A percentile compares a stretch with the other conserved stretches of the same genome.
These are phyloP conservation scores for Meredithiella fracta DNA, from an alignment of 2,329 filamentous ascomycete genomes.

Conservation along the genomic window DNA sequence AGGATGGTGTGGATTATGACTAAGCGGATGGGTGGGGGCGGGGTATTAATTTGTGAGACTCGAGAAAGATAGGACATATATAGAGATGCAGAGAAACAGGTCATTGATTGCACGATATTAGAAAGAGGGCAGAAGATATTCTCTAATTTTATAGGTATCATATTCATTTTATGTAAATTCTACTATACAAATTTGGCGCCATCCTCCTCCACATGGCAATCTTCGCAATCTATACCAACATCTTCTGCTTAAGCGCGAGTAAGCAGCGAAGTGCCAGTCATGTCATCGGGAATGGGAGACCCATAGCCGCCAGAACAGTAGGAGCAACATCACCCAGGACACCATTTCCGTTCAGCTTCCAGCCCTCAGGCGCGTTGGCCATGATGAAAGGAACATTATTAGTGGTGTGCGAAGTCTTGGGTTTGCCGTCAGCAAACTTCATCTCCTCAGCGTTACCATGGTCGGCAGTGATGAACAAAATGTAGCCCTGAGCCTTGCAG, in stretches of 20 bases:
- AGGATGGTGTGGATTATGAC: no score
- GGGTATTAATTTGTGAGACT: conserved; percentile 3
- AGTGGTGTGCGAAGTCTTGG: conserved; percentile 94
- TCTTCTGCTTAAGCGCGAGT: conserved; percentile 22
- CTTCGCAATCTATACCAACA: not conserved
- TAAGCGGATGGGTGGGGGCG: not conserved
- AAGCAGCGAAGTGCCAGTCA: conserved; percentile 75
- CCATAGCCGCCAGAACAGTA: conserved; percentile 84
- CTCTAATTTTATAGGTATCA: conserved; percentile 4
- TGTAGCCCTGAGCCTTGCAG: conserved; percentile 84
- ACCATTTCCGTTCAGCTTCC: conserved; percentile 56
- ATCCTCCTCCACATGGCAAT: conserved; percentile 1
- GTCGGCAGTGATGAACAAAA: conserved; percentile 89
- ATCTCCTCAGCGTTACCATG: conserved; percentile 99
- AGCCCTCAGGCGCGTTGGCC: conserved; percentile 86
- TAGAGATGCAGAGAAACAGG: no score
- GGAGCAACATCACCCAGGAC: conserved; percentile 96
- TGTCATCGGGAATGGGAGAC: conserved; percentile 79
- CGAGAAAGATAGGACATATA: not conserved
- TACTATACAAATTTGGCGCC: conserved; percentile 3
- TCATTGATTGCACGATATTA: no score
- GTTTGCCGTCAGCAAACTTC: conserved; percentile 88
- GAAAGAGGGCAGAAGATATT: not conserved
- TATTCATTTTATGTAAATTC: conserved; percentile 13
- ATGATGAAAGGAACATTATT: conserved; percentile 98